phyloP scores from a whole-genome alignment of 202 grass and related monocot genomes.

The Carex sylvatica region DNA sequence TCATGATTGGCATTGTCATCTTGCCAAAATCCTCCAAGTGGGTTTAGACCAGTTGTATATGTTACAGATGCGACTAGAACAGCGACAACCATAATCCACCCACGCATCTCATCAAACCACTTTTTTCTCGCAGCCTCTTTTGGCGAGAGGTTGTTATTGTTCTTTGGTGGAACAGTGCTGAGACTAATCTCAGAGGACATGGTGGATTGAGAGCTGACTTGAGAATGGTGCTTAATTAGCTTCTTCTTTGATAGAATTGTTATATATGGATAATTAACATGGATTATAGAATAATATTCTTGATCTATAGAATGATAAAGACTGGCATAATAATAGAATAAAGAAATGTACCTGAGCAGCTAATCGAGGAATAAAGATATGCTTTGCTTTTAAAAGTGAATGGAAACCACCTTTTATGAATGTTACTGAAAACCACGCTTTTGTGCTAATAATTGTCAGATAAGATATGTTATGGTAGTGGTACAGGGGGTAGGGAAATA shows the following conservation, averaged over 20 bases:
- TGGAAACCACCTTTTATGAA: too few species aligned
- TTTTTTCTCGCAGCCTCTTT: not conserved
- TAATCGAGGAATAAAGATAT: too few species aligned
- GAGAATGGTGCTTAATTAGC: not conserved
- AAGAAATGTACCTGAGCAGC: too few species aligned
- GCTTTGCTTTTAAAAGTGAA: too few species aligned
- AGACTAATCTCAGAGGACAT: not conserved
- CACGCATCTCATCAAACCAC: conserved; percentile 34
- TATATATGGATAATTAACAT: not conserved
- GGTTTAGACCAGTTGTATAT: conserved; percentile 31
- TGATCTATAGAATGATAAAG: too few species aligned
- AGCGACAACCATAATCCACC: conserved; percentile 40
- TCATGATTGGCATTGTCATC: not conserved
- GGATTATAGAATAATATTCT: not conserved
- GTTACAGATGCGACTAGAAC: conserved; percentile 30
- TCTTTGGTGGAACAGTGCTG: too few species aligned
- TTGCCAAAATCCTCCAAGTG: conserved; percentile 44
- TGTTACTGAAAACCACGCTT: too few species aligned
- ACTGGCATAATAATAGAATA: too few species aligned
- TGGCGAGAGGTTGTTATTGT: not conserved
- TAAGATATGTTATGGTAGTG: too few species aligned
- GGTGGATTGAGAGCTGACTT: not conserved
- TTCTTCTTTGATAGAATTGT: not conserved
- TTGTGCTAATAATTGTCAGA: too few species aligned
- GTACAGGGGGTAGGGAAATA: too few species aligned